Evolutionary conservation across 108 stramenopile genomes (phyloP).

Genomic region (Parietichytrium sp.): DNA sequence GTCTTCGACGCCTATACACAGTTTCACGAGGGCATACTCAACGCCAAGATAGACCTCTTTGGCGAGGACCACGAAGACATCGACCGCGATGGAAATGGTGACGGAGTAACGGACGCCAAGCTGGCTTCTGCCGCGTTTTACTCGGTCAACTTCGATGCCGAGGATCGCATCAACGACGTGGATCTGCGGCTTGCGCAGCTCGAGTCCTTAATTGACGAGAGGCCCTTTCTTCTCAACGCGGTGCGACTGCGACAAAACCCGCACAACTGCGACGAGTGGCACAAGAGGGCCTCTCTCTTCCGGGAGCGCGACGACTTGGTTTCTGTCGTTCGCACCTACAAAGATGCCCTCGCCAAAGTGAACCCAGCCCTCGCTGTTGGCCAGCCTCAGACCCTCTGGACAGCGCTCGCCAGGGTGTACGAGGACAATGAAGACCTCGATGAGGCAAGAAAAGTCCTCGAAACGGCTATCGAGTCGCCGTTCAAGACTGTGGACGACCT

Average conservation of each 20-base stretch:
- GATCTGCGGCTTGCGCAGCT: constrained; percentile 87
- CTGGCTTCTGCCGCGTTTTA: neutral
- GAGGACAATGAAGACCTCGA: constrained; percentile 72
- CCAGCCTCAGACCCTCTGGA: constrained; percentile 72
- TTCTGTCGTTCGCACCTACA: constrained; percentile 44
- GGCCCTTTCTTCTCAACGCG: constrained; percentile 84
- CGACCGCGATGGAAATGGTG: constrained; percentile 57
- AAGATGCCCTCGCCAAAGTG: constrained; percentile 57
- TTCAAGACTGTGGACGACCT: constrained; percentile 84
- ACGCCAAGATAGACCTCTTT: constrained; percentile 76
- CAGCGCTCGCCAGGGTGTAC: constrained; percentile 74
- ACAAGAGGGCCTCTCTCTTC: constrained; percentile 81
- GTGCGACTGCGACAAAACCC: constrained; percentile 95
- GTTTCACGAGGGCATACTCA: constrained; percentile 91
- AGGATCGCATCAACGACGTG: constrained; percentile 60
- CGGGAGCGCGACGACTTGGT: constrained; percentile 43
- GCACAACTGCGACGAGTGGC: constrained; percentile 92
- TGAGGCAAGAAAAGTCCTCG: constrained; percentile 76
- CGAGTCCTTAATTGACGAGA: constrained; percentile 84
- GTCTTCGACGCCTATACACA: constrained; percentile 91
- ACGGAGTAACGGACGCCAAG: neutral
- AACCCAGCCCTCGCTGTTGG: constrained; percentile 75
- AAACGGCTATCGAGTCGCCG: constrained; percentile 60
- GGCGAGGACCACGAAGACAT: constrained; percentile 72
- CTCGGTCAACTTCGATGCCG: neutral